These are phyloP conservation scores for Myriosclerotinia duriaeana DNA, from an alignment of 2,329 filamentous ascomycete genomes.

Conservation along the genomic window DNA sequence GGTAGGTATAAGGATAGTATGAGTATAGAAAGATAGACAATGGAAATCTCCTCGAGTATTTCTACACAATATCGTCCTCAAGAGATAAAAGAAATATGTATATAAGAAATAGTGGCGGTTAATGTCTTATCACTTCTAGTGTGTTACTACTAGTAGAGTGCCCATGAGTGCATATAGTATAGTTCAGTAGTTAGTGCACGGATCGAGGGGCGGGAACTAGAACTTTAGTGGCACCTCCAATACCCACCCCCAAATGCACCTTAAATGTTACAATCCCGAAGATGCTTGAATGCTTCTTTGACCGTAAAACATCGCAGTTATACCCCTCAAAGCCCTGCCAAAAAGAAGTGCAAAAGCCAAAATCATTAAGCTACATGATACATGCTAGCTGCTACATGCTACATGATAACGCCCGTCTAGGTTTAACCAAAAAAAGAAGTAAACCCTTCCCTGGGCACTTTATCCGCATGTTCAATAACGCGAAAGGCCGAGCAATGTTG, in stretches of 20 bases:
- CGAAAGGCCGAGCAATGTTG: slow-evolving; percentile 7
- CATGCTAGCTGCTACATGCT: too few relatives aligned
- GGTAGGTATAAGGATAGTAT: not conserved
- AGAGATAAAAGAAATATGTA: not conserved
- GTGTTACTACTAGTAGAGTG: not conserved
- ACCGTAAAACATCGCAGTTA: slow-evolving; percentile 5
- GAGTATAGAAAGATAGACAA: not conserved
- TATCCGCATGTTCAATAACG: slow-evolving; percentile 2
- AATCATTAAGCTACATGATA: not conserved
- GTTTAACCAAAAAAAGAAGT: not conserved
- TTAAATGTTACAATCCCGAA: slow-evolving; percentile 4
- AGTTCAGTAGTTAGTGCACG: slow-evolving; percentile 1
- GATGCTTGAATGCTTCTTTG: slow-evolving; percentile 1
- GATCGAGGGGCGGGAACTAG: slow-evolving; percentile 20
- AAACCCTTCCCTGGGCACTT: not conserved
- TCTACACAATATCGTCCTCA: not conserved
- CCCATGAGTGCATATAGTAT: too few relatives aligned
- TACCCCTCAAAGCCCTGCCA: slow-evolving; percentile 12
- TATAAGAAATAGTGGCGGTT: too few relatives aligned
- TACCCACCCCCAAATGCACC: slow-evolving; percentile 1
- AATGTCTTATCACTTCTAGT: too few relatives aligned
- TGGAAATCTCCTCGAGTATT: not conserved
- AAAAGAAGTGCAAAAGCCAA: not conserved
- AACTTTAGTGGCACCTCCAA: slow-evolving; percentile 9
- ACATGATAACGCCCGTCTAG: too few relatives aligned